Evolutionary conservation across 306 rosid genomes (phyloP), one percentile per base, ranked within the genome.

Genomic region (Fragaria vesca): DNA sequence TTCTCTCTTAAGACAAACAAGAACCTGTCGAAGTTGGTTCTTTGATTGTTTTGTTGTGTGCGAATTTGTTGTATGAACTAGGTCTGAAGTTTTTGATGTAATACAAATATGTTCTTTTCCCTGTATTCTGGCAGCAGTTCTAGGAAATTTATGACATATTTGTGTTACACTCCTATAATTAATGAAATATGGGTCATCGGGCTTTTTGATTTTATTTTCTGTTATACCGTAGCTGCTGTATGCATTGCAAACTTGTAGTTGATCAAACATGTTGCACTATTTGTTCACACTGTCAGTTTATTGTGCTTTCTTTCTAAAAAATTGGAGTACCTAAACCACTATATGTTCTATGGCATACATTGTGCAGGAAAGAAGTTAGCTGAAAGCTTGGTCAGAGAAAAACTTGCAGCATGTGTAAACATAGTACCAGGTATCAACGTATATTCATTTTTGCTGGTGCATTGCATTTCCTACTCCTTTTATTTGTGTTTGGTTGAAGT

Each of bases 401-500:
- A 88, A 79, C 97, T 95, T 83, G 99, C 99, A 42, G 99, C 99
- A 52, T 95, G 97, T 84, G 97, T 93, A 20, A 95, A 95, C 79
- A 81, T 90, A 79, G 88, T 95, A 28, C 96, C 99, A 1, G 97
- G 97, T 93, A 81, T 75, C 67, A 30, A n/a, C 3, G 11, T 30
- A 38, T 3, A 57, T 28, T 10, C 15, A 26, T 42, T 15, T 47
- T 16, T 46, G 45, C 9, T 71, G 65, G n/a, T 32, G 20, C 28
- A 28, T 17, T n/a, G 43, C n/a, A 4, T 38, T 62, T 71, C 34
- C 36, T 6, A 36, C 69, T 47, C 30, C 47, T 24, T 74, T 60
- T 17, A 11, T 61, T 1, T 58, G 47, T 66, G 71, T 0, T 38
- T 17, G 4, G 21, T 38, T 66, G 50, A 66, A 66, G 28, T 20